Conservation (phyloP, 805 yeast species). For the Jamesozyma jinghongensis region DNA sequence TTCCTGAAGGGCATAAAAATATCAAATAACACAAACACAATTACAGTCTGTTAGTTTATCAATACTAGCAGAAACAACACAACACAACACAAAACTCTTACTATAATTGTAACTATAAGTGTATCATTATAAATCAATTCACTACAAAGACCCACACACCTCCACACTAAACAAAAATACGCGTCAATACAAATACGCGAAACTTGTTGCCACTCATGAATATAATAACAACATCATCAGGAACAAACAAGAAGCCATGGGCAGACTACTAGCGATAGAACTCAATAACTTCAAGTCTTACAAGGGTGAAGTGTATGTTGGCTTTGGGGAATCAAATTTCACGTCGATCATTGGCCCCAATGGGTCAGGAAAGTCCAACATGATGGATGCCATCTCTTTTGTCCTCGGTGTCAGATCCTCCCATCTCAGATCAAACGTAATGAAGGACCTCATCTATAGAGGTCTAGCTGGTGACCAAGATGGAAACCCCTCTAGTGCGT, state of each 20-base stretch:
- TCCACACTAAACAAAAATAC: too few species aligned
- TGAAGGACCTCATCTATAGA: constrained; percentile 74
- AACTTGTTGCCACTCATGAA: too few species aligned
- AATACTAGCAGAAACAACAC: too few species aligned
- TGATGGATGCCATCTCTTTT: constrained; percentile 95
- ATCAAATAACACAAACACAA: too few species aligned
- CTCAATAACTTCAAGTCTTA: constrained; percentile 87
- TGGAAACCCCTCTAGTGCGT: constrained; percentile 39
- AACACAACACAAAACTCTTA: too few species aligned
- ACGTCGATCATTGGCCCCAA: constrained; percentile 96
- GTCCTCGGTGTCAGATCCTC: constrained; percentile 76
- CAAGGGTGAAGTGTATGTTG: constrained; percentile 62
- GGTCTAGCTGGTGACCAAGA: constrained; percentile 36
- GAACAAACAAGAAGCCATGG: constrained; percentile 42
- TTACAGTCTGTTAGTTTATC: too few species aligned
- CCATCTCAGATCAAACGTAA: constrained; percentile 63
- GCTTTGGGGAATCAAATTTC: constrained; percentile 75
- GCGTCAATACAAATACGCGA: too few species aligned
- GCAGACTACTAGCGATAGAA: constrained; percentile 70
- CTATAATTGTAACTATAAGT: too few species aligned
- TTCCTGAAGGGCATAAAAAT: too few species aligned
- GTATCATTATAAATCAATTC: too few species aligned
- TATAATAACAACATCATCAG: neutral
- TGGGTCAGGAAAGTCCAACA: constrained; percentile 95
- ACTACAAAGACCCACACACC: too few species aligned